A percentile compares a stretch with the other conserved stretches of the same genome.
phyloP scores from a whole-genome alignment of 176 grass and related monocot species.

The Elaeis guineensis region DNA sequence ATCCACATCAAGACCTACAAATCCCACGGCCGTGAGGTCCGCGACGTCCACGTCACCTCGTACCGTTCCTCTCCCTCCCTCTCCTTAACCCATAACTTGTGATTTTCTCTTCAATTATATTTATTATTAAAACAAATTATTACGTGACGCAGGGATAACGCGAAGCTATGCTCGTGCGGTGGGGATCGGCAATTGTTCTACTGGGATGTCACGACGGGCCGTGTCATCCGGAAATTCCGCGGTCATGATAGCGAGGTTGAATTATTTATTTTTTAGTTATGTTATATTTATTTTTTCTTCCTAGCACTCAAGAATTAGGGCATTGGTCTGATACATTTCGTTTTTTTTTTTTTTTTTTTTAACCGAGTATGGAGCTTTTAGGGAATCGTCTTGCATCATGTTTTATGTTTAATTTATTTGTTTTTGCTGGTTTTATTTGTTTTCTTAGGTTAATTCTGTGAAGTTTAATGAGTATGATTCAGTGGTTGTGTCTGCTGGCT shows the following conservation, averaged over 20 bases:
- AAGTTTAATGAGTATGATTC: conserved; percentile 85
- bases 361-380: no score
- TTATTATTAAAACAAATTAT: no score
- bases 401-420: no score
- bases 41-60: conserved; percentile 84
- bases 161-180: conserved; percentile 82
- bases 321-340: no score
- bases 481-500: conserved; percentile 81
- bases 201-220: conserved; percentile 74
- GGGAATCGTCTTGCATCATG: background rate
- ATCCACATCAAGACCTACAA: conserved; percentile 89
- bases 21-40: conserved; percentile 88
- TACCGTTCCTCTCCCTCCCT: conserved; percentile 7
- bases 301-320: no score
- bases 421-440: background rate
- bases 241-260: conserved; percentile 93
- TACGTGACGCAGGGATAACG: conserved; percentile 49
- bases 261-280: no score
- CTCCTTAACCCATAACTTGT: background rate
- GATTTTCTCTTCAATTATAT: no score
- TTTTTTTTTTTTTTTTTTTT: no score
- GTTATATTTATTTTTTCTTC: no score
- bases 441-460: conserved; percentile 69
- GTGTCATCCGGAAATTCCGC: conserved; percentile 86
- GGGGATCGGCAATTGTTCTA: conserved; percentile 88